Percentiles rank a stretch among this genome's conserved stretches.
These are phyloP conservation scores for Chalciporus chontae DNA, from an alignment of 768 basidiomycete species.

Conservation along the genomic window DNA sequence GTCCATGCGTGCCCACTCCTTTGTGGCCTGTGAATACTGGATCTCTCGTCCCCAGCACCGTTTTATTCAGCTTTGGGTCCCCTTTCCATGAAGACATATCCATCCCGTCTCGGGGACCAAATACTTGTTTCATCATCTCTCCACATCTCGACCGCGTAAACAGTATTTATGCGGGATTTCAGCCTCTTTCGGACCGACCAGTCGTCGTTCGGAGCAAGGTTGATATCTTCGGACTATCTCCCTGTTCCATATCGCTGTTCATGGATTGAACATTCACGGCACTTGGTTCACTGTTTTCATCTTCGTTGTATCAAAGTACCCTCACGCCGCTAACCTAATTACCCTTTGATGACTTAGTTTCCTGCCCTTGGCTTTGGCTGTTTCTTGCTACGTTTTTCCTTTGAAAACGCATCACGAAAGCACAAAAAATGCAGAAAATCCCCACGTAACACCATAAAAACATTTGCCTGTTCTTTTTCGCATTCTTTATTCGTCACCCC, in stretches of 20 bases:
- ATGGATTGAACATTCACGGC: slow-evolving; percentile 35
- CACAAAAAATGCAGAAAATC: slow-evolving; percentile 37
- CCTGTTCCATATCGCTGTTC: slow-evolving; percentile 30
- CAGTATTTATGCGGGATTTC: slow-evolving; percentile 29
- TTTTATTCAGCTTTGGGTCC: slow-evolving; percentile 25
- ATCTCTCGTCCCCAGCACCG: slow-evolving; percentile 22
- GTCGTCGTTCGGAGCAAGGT: slow-evolving; percentile 25
- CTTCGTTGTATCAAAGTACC: slow-evolving; percentile 32
- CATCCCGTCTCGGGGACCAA: slow-evolving; percentile 56
- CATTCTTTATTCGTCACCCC: slow-evolving; percentile 23
- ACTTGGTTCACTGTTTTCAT: slow-evolving; percentile 26
- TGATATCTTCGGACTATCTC: slow-evolving; percentile 32
- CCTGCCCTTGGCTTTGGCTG: slow-evolving; percentile 32
- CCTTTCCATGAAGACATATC: slow-evolving; percentile 52
- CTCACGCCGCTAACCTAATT: slow-evolving; percentile 35
- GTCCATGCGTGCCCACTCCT: slow-evolving; percentile 31
- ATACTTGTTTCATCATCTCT: slow-evolving; percentile 29
- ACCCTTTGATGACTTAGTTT: slow-evolving; percentile 36
- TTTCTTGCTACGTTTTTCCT: slow-evolving; percentile 37
- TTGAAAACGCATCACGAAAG: slow-evolving; percentile 30
- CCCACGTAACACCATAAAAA: slow-evolving; percentile 46
- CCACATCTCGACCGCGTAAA: slow-evolving; percentile 29
- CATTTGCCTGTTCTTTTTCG: slow-evolving; percentile 36
- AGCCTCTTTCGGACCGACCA: slow-evolving; percentile 17
- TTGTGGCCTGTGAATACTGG: slow-evolving; percentile 36